Base-by-base conservation (phyloP, 2,329 filamentous ascomycete species). In the Hypoxylon sp. region DNA sequence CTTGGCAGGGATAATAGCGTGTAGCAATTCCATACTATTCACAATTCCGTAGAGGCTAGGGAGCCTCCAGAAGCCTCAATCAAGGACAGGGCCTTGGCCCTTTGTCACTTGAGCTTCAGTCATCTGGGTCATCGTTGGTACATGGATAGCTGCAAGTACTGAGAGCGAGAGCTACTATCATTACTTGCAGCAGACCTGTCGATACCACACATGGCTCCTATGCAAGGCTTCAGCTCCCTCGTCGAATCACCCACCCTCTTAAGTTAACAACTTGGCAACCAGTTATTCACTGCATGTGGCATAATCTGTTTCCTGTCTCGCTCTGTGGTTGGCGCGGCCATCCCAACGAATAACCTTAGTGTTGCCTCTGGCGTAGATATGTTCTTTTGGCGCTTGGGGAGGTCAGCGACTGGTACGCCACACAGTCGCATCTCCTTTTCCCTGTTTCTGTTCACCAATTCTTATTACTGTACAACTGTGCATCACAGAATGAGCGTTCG, bases 111-210 rank as follows among this genome's bases (percentile, higher is more conserved):
- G 53, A 41, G 25, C 21, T 62, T 49, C 46, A 55, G 36, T 56
- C 55, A 10, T 52, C 32, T 14, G 32, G 45, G 25, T 49, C 45
- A 34, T 34, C 52, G 52, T 61, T 57, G 46, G 38, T 49, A 58
- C 46, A 60, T 60, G 63, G 63, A 60, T 61, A 58, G 50, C 48
- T 58, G 51, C 67, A 53, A 69, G 58, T 56, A 49, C 36, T 50
- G 17, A 41, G 17, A 38, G 19, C 34, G 28, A 58, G 21, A 43
- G 38, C 14, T 34, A 53, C 50, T 43, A 21, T 45, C 51, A 64
- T 60, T 49, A 60, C 60, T 57, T 56, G 53, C 58, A 58, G 62
- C 51, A 51, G 23, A 60, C 30, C 49, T 61, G 50, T 41, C 52
- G 38, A 36, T 60, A 49, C 17, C 28, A 28, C 41, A 49, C 25